Percentiles rank a stretch among this genome's conserved stretches.
Evolutionary conservation across 352 stramenopile genomes (phyloP).

Genomic region (Globisporangium okanoganense): DNA sequence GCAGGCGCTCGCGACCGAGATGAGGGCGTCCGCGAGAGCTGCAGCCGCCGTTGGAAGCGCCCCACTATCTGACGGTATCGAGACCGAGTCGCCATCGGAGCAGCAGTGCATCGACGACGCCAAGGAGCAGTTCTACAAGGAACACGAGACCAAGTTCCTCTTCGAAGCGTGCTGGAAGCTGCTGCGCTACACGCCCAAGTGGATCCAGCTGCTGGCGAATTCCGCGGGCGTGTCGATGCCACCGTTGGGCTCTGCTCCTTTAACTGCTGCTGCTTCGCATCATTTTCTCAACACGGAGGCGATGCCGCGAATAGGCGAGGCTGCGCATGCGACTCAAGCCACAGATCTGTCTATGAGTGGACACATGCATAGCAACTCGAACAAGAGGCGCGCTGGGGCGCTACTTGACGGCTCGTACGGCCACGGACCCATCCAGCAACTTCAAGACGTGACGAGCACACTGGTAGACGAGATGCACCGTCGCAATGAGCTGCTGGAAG

Average conservation of each 20-base stretch:
- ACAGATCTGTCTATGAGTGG: background rate
- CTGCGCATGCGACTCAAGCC: background rate
- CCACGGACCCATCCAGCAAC: constrained; percentile 16
- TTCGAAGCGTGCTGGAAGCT: constrained; percentile 72
- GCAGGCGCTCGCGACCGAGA: constrained; percentile 16
- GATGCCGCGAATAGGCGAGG: constrained; percentile 11
- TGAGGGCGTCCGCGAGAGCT: background rate
- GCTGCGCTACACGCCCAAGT: constrained; percentile 61
- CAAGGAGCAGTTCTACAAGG: constrained; percentile 41
- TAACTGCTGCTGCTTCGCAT: background rate
- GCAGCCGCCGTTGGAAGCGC: background rate
- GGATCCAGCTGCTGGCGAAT: constrained; percentile 58
- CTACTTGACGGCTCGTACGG: constrained; percentile 10
- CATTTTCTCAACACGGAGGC: constrained; percentile 11
- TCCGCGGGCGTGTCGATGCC: constrained; percentile 21
- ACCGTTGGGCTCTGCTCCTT: constrained; percentile 2
- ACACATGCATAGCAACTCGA: background rate
- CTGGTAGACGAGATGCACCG: constrained; percentile 53
- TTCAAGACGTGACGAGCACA: constrained; percentile 25
- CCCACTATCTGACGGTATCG: background rate
- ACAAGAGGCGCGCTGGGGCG: constrained; percentile 8
- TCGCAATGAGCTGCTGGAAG: constrained; percentile 65
- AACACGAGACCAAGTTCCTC: constrained; percentile 52
- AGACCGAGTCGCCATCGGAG: constrained; percentile 27
- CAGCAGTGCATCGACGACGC: constrained; percentile 55